phyloP scores from a whole-genome alignment of 2,329 filamentous ascomycete genomes.

The Aspergillus latus region DNA sequence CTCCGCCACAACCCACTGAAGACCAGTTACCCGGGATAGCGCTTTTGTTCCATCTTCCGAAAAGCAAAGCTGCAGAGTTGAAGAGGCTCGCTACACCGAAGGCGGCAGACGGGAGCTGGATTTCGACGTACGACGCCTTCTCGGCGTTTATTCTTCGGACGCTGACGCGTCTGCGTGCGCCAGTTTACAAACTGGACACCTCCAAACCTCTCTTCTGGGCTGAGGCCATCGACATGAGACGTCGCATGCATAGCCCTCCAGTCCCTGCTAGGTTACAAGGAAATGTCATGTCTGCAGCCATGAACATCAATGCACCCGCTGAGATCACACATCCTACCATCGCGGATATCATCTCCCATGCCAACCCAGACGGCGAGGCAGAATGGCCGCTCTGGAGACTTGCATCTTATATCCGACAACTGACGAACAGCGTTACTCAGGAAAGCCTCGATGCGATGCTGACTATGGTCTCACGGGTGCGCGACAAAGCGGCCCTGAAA shows the following conservation, averaged over 20 bases:
- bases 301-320: conserved; percentile 24
- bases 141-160: neutral
- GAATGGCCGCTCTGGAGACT: conserved; percentile 38
- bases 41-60: conserved; percentile 48
- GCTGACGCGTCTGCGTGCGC: neutral
- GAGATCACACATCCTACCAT: conserved; percentile 29
- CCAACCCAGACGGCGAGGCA: conserved; percentile 12
- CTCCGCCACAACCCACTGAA: conserved; percentile 12
- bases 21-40: conserved; percentile 14
- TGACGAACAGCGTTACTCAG: conserved; percentile 39
- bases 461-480: conserved; percentile 33
- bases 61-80: conserved; percentile 44
- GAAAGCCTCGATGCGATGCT: conserved; percentile 34
- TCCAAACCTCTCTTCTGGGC: conserved; percentile 32
- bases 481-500: conserved; percentile 39
- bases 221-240: conserved; percentile 44
- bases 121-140: conserved; percentile 11
- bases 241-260: conserved; percentile 35
- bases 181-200: conserved; percentile 25
- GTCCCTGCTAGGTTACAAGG: conserved; percentile 38
- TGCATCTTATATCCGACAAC: conserved; percentile 38
- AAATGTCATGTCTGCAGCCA: conserved; percentile 35
- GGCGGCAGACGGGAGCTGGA: conserved; percentile 32
- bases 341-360: conserved; percentile 30
- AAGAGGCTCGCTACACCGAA: conserved; percentile 39